Evolutionary conservation across 495 filamentous ascomycete genomes (phyloP).

Genomic region (Thermothielavioides terrestris): DNA sequence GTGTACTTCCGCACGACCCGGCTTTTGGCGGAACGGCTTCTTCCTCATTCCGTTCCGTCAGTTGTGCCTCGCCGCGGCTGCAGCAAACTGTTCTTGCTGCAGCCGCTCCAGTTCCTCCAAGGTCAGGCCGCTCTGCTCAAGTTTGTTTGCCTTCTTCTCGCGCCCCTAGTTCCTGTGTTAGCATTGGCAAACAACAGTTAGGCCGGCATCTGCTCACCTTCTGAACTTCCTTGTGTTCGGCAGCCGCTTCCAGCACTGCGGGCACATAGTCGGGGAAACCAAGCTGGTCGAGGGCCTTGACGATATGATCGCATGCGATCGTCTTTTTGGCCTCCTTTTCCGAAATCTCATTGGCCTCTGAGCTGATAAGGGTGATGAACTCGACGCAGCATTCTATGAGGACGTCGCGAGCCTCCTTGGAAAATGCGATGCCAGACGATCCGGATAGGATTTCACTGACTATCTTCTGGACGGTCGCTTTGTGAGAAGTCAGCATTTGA

Average conservation of each 20-base stretch:
- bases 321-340: conserved; percentile 99
- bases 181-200: background rate
- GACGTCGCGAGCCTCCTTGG: conserved; percentile 87
- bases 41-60: conserved; percentile 5
- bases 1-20: background rate
- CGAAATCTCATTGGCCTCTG: conserved; percentile 95
- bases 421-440: conserved; percentile 58
- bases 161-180: conserved; percentile 53
- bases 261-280: conserved; percentile 86
- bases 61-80: conserved; percentile 49
- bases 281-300: conserved; percentile 79
- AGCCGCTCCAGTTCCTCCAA: conserved; percentile 81
- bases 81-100: conserved; percentile 84
- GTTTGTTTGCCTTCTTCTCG: conserved; percentile 94
- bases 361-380: conserved; percentile 95
- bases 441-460: conserved; percentile 83
- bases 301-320: conserved; percentile 93
- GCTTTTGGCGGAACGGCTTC: background rate
- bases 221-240: conserved; percentile 84
- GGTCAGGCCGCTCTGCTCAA: conserved; percentile 84
- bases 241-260: conserved; percentile 77
- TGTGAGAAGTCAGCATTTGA: conserved; percentile 8
- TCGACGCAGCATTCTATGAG: conserved; percentile 99
- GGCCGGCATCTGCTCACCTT: conserved; percentile 52
- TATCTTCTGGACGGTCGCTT: conserved; percentile 98